phyloP scores from a whole-genome alignment of 2,329 filamentous ascomycete genomes.

The Apiospora saccharicola region DNA sequence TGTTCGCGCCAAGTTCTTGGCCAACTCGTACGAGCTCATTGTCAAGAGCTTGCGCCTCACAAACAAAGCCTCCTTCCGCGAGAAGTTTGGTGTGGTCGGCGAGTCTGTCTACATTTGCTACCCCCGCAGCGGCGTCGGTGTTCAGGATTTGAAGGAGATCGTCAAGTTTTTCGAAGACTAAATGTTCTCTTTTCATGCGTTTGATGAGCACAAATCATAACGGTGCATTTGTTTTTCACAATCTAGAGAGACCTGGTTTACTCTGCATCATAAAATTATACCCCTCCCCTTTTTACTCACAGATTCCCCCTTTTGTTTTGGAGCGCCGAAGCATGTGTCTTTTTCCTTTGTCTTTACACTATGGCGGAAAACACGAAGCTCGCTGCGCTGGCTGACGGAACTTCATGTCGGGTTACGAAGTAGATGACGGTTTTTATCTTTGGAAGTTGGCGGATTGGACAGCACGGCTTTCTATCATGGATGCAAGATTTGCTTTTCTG shows the following conservation, averaged over 20 bases:
- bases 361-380: neutral
- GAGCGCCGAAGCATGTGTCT: neutral
- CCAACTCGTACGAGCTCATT: slow-evolving; percentile 78
- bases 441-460: neutral
- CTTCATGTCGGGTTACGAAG: neutral
- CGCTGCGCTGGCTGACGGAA: neutral
- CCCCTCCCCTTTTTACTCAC: neutral
- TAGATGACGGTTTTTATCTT: neutral
- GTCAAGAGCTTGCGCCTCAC: slow-evolving; percentile 83
- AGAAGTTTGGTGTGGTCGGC: slow-evolving; percentile 86
- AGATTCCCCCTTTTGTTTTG: neutral
- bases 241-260: slow-evolving; percentile 18
- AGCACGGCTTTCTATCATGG: neutral
- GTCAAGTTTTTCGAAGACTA: slow-evolving; percentile 86
- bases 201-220: neutral
- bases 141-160: slow-evolving; percentile 83
- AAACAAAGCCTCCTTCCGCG: slow-evolving; percentile 86
- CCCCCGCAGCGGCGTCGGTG: slow-evolving; percentile 83
- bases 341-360: neutral
- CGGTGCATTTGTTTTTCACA: neutral
- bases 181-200: neutral
- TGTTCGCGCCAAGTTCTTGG: slow-evolving; percentile 80
- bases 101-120: slow-evolving; percentile 92
- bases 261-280: slow-evolving; percentile 7
- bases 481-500: neutral